These are phyloP conservation scores for Ormosia emarginata DNA, from an alignment of 306 rosid species.

Conservation along the genomic window DNA sequence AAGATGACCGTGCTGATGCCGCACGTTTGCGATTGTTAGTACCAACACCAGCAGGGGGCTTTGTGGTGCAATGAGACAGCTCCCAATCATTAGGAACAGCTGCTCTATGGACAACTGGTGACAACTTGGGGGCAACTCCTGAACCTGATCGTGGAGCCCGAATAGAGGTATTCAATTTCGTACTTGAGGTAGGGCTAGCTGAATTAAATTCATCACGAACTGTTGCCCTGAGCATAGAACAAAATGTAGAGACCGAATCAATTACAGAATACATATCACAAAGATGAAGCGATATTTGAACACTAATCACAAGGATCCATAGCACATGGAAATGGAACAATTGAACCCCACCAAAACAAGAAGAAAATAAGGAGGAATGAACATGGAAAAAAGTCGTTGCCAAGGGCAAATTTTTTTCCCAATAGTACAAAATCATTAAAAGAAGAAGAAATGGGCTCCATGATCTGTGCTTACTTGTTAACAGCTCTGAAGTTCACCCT, in stretches of 20 bases:
- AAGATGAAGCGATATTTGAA: conserved; percentile 6
- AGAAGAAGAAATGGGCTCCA: conserved; percentile 18
- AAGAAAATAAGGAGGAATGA: conserved; percentile 17
- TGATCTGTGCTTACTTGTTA: conserved; percentile 63
- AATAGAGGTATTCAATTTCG: conserved; percentile 69
- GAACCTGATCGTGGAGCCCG: conserved; percentile 94
- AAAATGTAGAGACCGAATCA: conserved; percentile 21
- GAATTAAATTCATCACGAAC: conserved; percentile 83
- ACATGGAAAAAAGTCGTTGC: not conserved
- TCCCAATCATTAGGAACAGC: conserved; percentile 89
- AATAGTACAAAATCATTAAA: conserved; percentile 13
- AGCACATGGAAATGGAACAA: conserved; percentile 1
- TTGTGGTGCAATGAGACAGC: conserved; percentile 62
- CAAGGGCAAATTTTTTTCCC: not conserved
- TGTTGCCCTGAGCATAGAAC: conserved; percentile 53
- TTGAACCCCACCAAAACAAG: conserved; percentile 10
- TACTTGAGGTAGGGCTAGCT: conserved; percentile 71
- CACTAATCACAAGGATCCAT: conserved; percentile 1
- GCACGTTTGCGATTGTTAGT: conserved; percentile 81
- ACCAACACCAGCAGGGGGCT: conserved; percentile 79
- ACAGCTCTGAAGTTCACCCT: conserved; percentile 72
- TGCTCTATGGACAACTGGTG: conserved; percentile 77
- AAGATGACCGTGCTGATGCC: conserved; percentile 73
- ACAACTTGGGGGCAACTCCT: conserved; percentile 74
- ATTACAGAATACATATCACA: conserved; percentile 9